A percentile compares a stretch with the other conserved stretches of the same genome.
Evolutionary conservation across 192 early-diverging fungal species (phyloP).

Genomic region (Kickxella alabastrina): DNA sequence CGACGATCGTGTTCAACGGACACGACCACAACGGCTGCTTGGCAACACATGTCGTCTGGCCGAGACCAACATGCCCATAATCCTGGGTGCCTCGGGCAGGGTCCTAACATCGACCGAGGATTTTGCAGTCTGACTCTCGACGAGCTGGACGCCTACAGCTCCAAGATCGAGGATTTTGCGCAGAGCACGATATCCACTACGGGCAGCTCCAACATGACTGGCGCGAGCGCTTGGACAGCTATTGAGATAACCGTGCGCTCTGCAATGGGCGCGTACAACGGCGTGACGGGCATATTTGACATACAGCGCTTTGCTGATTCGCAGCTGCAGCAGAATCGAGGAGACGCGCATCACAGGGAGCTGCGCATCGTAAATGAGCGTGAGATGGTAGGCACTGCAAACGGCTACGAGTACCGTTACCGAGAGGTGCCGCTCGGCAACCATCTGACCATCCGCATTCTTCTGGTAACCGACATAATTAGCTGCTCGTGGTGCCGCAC

Average conservation of each 20-base stretch:
- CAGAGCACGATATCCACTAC: slow-evolving; percentile 8
- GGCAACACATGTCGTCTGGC: slow-evolving; percentile 32
- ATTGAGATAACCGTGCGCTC: slow-evolving; percentile 61
- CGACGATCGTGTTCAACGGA: slow-evolving; percentile 58
- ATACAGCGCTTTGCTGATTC: slow-evolving; percentile 5
- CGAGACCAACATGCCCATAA: slow-evolving; percentile 1
- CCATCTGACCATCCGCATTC: slow-evolving; percentile 47
- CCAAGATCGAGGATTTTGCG: slow-evolving; percentile 21
- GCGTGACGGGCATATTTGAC: slow-evolving; percentile 62
- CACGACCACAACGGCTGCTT: slow-evolving; percentile 65
- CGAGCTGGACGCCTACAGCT: slow-evolving; percentile 24
- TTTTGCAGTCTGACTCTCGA: slow-evolving; percentile 24
- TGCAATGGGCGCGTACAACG: slow-evolving; percentile 59
- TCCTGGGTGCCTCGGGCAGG: slow-evolving; percentile 8
- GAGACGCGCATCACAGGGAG: background rate
- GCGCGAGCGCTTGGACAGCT: slow-evolving; percentile 11
- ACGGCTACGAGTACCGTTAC: slow-evolving; percentile 48
- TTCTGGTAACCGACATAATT: slow-evolving; percentile 35
- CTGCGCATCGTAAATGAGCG: slow-evolving; percentile 1
- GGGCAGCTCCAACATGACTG: background rate
- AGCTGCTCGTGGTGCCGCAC: slow-evolving; percentile 9
- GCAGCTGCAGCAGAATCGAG: too few relatives aligned
- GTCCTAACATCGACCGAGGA: slow-evolving; percentile 5
- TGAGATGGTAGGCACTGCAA: slow-evolving; percentile 1
- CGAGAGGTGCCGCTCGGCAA: slow-evolving; percentile 47